Percentiles rank a stretch among this genome's conserved stretches.
phyloP scores from a whole-genome alignment of 768 basidiomycete genomes.

The Austroboletus festivus region DNA sequence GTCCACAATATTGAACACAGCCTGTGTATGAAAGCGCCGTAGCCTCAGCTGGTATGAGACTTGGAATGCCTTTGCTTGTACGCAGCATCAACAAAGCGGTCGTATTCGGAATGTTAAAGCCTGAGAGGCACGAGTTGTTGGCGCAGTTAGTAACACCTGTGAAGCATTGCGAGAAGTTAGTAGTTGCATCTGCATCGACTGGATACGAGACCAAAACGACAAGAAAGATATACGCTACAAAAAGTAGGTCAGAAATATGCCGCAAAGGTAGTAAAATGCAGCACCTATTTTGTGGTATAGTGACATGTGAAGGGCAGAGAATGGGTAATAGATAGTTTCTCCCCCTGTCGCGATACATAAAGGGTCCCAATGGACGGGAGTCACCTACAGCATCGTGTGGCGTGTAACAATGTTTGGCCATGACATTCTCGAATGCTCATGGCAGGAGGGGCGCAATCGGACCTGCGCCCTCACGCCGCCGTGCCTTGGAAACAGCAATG shows the following conservation, averaged over 20 bases:
- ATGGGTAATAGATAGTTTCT: neutral
- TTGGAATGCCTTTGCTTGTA: constrained; percentile 4
- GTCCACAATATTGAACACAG: constrained; percentile 13
- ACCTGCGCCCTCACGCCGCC: no score
- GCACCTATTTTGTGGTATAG: constrained; percentile 5
- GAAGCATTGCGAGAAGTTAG: constrained; percentile 15
- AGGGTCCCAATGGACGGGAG: no score
- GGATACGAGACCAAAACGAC: neutral
- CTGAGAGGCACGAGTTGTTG: constrained; percentile 3
- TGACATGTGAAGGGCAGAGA: constrained; percentile 1
- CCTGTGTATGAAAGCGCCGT: constrained; percentile 9
- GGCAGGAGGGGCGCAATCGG: no score
- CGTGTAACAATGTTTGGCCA: no score
- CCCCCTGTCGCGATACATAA: no score
- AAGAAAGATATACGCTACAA: neutral
- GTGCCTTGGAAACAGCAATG: no score
- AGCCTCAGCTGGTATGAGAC: neutral
- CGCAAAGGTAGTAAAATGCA: neutral
- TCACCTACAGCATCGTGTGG: neutral
- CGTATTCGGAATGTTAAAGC: neutral
- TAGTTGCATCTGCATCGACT: neutral
- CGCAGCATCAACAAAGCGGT: constrained; percentile 15
- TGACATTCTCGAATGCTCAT: no score
- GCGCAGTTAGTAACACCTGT: constrained; percentile 1
- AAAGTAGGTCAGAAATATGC: neutral